A percentile compares a stretch with the other conserved stretches of the same genome.
Conservation (phyloP, 306 rosid species). For the Quercus ilex region DNA sequence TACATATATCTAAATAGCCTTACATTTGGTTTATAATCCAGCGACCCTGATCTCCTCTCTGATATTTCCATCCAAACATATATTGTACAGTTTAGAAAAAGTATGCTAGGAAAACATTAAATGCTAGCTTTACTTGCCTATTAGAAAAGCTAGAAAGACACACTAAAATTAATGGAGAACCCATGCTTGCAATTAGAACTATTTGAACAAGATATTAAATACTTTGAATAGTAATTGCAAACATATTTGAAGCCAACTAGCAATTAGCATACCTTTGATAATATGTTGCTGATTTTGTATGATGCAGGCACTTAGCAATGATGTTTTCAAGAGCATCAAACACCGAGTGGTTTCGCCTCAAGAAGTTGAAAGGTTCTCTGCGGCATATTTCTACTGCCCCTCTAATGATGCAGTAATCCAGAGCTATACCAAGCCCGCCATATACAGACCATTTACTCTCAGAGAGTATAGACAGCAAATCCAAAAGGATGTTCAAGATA, state of each 20-base stretch:
- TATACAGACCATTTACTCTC: conserved; percentile 56
- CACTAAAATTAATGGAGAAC: neutral
- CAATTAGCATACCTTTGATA: neutral
- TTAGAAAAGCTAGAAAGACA: neutral
- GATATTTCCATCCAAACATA: no score
- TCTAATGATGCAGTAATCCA: conserved; percentile 40
- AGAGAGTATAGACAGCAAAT: conserved; percentile 46
- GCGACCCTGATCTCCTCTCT: no score
- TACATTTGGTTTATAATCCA: no score
- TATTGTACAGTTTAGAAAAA: no score
- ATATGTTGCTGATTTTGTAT: neutral
- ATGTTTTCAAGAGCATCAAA: conserved; percentile 53
- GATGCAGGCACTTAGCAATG: conserved; percentile 74
- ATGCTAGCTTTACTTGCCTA: neutral
- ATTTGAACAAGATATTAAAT: neutral
- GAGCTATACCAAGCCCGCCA: conserved; percentile 27
- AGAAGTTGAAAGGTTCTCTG: conserved; percentile 53
- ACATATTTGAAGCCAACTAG: neutral
- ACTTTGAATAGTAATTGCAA: neutral
- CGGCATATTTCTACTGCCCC: conserved; percentile 73
- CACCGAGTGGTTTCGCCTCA: conserved; percentile 50
- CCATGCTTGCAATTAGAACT: neutral
- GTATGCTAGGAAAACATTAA: no score
- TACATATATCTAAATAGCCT: no score
- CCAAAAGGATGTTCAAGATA: conserved; percentile 49